phyloP scores from a whole-genome alignment of 257 asterid genomes.

The Solanum habrochaites region DNA sequence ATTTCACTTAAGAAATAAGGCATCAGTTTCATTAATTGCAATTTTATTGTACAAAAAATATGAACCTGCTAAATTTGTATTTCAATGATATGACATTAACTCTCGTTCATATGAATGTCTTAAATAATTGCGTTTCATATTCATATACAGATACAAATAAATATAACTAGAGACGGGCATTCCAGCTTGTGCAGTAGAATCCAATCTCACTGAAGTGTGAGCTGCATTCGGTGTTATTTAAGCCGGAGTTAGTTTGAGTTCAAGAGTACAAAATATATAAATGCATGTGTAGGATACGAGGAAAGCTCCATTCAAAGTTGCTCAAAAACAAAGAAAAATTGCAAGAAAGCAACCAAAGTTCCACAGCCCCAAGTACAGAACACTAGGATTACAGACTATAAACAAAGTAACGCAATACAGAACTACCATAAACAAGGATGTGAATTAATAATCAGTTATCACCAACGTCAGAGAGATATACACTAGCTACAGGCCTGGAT shows the following conservation, averaged over 20 bases:
- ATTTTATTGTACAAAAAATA: background rate
- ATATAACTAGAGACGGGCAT: background rate
- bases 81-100: background rate
- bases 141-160: too few species aligned
- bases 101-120: background rate
- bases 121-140: background rate
- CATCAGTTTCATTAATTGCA: background rate
- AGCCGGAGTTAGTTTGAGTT: background rate
- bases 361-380: background rate
- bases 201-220: constrained; percentile 56
- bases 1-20: background rate
- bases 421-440: background rate
- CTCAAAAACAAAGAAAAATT: background rate
- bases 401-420: background rate
- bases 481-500: too few species aligned
- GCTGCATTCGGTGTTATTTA: constrained; percentile 60
- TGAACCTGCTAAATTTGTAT: background rate
- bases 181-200: background rate
- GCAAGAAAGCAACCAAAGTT: background rate
- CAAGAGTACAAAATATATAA: background rate
- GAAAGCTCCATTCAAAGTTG: background rate
- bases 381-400: background rate
- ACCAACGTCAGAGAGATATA: too few species aligned
- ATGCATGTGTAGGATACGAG: background rate
- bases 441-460: too few species aligned